Evolutionary conservation across 805 yeast genomes (phyloP).

Genomic region (Kuraishia piskuri): DNA sequence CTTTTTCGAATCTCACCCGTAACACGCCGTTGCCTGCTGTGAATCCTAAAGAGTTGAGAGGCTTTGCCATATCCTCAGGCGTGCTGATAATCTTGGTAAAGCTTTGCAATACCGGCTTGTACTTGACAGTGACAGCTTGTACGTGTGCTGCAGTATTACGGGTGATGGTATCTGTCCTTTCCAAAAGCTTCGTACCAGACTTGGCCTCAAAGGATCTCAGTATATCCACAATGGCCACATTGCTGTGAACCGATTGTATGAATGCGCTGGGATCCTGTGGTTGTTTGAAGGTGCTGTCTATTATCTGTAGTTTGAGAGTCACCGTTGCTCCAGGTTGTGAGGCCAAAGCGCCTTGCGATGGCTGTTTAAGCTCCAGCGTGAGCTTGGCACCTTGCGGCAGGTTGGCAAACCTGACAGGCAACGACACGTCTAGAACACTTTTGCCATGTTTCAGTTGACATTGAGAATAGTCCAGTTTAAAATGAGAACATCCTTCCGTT

Average conservation of each 20-base stretch:
- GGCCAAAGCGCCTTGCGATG: neutral
- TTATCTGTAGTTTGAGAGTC: constrained; percentile 15
- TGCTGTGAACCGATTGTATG: constrained; percentile 8
- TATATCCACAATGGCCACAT: constrained; percentile 7
- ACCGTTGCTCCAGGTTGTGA: constrained; percentile 5
- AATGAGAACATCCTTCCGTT: constrained; percentile 24
- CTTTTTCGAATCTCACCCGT: constrained; percentile 15
- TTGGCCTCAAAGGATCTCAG: constrained; percentile 10
- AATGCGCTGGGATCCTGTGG: constrained; percentile 9
- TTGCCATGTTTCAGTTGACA: constrained; percentile 20
- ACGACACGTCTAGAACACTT: constrained; percentile 23
- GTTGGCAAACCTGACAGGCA: constrained; percentile 34
- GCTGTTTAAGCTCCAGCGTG: constrained; percentile 12
- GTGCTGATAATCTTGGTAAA: constrained; percentile 12
- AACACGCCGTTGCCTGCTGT: constrained; percentile 17
- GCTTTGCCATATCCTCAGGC: constrained; percentile 11
- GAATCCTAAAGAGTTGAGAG: constrained; percentile 17
- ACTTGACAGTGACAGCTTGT: constrained; percentile 4
- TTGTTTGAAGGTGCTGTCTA: constrained; percentile 1
- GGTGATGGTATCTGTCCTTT: constrained; percentile 3
- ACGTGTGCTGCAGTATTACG: neutral
- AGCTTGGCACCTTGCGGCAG: constrained; percentile 37
- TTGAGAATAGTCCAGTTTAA: constrained; percentile 19
- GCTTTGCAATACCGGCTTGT: constrained; percentile 16
- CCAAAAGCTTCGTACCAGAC: constrained; percentile 5